Percentiles rank a stretch among this genome's conserved stretches.
phyloP scores from a whole-genome alignment of 208 protist genomes.

The Trypanosoma caninum region DNA sequence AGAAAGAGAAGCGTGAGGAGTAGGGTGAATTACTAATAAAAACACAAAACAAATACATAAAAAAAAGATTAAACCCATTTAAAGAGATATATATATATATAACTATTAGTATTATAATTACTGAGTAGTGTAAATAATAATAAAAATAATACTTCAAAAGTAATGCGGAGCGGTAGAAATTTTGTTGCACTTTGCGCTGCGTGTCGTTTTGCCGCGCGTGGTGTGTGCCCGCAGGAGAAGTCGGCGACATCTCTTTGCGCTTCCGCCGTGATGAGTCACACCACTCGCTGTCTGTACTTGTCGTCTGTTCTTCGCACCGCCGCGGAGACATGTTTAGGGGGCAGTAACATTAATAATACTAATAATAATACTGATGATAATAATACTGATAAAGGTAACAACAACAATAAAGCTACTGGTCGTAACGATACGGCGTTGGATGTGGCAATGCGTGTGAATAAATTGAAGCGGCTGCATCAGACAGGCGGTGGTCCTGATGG shows the following conservation, averaged over 20 bases:
- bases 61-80: no score
- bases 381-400: not conserved
- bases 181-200: not conserved
- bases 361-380: slow-evolving; percentile 4
- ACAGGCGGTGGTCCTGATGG: slow-evolving; percentile 38
- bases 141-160: not conserved
- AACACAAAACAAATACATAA: no score
- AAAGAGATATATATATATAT: no score
- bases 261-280: not conserved
- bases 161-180: not conserved
- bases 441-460: slow-evolving; percentile 86
- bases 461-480: slow-evolving; percentile 81
- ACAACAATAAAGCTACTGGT: not conserved
- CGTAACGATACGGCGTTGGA: slow-evolving; percentile 61
- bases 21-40: no score
- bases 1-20: no score
- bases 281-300: slow-evolving; percentile 1
- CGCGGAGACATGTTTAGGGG: not conserved
- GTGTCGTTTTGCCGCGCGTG: not conserved
- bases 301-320: slow-evolving; percentile 1
- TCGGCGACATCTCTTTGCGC: no score
- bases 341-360: slow-evolving; percentile 1
- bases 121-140: not conserved
- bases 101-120: no score
- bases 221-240: not conserved